phyloP scores from a whole-genome alignment of 306 rosid genomes.

The Vicia faba region DNA sequence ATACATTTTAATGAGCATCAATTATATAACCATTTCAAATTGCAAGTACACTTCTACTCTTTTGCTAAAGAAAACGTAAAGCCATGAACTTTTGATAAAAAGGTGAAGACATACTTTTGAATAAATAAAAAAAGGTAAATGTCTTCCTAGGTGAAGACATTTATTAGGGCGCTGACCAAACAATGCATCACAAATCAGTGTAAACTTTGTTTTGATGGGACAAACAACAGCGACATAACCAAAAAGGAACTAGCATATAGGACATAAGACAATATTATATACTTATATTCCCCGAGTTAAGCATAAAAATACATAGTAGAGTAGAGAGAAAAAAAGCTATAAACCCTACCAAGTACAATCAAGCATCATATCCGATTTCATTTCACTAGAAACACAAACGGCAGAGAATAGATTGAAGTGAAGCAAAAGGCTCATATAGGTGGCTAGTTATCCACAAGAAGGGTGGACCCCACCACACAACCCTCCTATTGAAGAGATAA shows the following conservation, averaged over 20 bases:
- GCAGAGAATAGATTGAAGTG: background rate
- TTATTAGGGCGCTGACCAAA: constrained; percentile 38
- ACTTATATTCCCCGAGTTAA: background rate
- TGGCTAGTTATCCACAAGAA: constrained; percentile 16
- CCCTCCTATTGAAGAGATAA: constrained; percentile 1
- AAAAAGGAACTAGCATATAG: constrained; percentile 14
- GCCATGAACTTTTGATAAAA: too few relatives aligned
- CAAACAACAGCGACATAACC: background rate
- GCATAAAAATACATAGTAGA: background rate
- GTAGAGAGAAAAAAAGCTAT: constrained; percentile 3
- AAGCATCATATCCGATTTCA: background rate
- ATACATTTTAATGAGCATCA: too few relatives aligned
- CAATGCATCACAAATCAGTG: constrained; percentile 9
- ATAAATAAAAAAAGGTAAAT: too few relatives aligned
- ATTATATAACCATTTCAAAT: too few relatives aligned
- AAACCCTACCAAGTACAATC: background rate
- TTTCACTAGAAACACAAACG: background rate
- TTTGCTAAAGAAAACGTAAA: too few relatives aligned
- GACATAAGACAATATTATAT: constrained; percentile 21
- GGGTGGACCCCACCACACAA: constrained; percentile 74
- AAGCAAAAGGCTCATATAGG: background rate
- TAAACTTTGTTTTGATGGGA: background rate
- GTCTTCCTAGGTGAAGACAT: too few relatives aligned
- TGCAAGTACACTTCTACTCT: too few relatives aligned
- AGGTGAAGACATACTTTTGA: too few relatives aligned